Evolutionary conservation across 768 basidiomycete genomes (phyloP).

Genomic region (Boletales sp.): DNA sequence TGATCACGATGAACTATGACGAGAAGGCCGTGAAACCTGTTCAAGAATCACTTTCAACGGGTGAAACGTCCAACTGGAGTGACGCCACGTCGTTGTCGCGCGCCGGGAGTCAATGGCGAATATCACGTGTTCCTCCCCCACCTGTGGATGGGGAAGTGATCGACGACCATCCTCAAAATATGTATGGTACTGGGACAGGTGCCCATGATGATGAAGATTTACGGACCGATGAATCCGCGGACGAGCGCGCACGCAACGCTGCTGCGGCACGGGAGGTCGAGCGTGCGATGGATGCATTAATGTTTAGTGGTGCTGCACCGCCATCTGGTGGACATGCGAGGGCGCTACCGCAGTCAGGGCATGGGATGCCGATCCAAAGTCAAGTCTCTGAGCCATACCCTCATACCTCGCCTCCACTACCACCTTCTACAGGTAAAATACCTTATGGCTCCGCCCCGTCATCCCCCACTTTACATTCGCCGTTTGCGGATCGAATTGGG

Average conservation of each 20-base stretch:
- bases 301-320: constrained; percentile 32
- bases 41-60: constrained; percentile 10
- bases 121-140: constrained; percentile 39
- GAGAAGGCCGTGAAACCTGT: constrained; percentile 1
- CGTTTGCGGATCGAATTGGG: constrained; percentile 34
- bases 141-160: constrained; percentile 25
- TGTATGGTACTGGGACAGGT: not conserved
- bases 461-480: constrained; percentile 35
- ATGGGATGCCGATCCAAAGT: constrained; percentile 3
- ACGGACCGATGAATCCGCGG: constrained; percentile 29
- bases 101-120: constrained; percentile 23
- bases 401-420: not conserved
- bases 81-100: constrained; percentile 9
- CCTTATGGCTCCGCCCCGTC: constrained; percentile 22
- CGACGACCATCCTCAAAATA: constrained; percentile 1
- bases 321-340: constrained; percentile 10
- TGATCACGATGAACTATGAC: not conserved
- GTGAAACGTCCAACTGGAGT: not conserved
- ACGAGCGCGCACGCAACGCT: constrained; percentile 55
- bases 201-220: constrained; percentile 28
- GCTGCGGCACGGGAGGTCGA: constrained; percentile 69
- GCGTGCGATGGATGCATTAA: constrained; percentile 59
- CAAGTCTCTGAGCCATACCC: not conserved
- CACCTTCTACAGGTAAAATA: constrained; percentile 4
- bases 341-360: constrained; percentile 7